Conservation (phyloP, 1,284 basidiomycete genomes). For the Pseudomicrostroma phylloplanum region DNA sequence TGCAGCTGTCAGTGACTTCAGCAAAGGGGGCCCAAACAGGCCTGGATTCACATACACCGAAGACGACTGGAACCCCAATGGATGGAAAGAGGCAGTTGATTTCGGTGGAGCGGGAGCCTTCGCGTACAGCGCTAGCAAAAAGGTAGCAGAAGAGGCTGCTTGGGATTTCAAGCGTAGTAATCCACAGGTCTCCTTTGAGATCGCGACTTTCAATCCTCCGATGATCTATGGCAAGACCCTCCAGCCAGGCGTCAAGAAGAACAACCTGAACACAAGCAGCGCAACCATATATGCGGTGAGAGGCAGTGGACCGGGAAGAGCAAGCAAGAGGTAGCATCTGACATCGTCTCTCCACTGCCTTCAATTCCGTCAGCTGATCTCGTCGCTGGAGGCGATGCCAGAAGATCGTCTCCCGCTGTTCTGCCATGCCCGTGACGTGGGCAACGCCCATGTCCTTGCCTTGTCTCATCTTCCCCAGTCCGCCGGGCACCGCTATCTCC, state of each 20-base stretch:
- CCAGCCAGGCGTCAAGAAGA: conserved; percentile 27
- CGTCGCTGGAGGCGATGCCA: conserved; percentile 26
- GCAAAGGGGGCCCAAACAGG: conserved; percentile 36
- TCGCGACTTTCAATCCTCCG: conserved; percentile 37
- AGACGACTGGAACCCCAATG: conserved; percentile 36
- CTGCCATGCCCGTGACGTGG: conserved; percentile 38
- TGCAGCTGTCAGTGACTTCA: conserved; percentile 38
- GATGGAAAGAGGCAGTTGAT: conserved; percentile 32
- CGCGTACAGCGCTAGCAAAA: conserved; percentile 40
- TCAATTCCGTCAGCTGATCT: conserved; percentile 24
- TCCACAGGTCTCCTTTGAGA: conserved; percentile 23
- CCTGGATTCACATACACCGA: conserved; percentile 34
- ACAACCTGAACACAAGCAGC: conserved; percentile 39
- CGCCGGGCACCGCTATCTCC: conserved; percentile 27
- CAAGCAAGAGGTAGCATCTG: neutral
- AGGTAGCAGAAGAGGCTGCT: conserved; percentile 42
- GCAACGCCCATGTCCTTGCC: conserved; percentile 41
- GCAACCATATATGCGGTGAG: conserved; percentile 29
- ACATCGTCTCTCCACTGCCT: neutral
- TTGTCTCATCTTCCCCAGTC: conserved; percentile 25
- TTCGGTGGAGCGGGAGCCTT: conserved; percentile 32
- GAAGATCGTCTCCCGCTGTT: conserved; percentile 50
- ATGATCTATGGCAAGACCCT: conserved; percentile 36
- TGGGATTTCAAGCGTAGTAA: conserved; percentile 38
- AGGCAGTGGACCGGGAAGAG: neutral